A percentile compares a stretch with the other conserved stretches of the same genome.
Conservation (phyloP, 371 early-diverging fungal species). For the Mucor plumbeus region DNA sequence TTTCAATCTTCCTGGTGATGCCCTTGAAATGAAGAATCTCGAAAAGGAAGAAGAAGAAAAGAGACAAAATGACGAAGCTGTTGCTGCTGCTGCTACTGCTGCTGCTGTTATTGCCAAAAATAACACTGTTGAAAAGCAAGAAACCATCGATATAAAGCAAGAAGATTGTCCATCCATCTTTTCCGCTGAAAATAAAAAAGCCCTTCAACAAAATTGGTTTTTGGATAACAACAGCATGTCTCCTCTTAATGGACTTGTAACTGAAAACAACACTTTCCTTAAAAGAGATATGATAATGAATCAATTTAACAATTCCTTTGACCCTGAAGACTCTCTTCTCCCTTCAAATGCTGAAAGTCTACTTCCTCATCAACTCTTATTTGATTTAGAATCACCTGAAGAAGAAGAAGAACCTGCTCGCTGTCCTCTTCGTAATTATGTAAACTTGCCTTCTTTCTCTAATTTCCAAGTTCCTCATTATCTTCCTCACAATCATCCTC, state of each 20-base stretch:
- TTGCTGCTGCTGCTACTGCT: not conserved
- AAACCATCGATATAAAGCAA: not conserved
- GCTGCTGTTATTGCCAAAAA: not conserved
- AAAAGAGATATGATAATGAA: constrained; percentile 13
- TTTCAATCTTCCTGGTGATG: constrained; percentile 34
- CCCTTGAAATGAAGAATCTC: constrained; percentile 24
- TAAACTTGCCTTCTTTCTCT: constrained; percentile 24
- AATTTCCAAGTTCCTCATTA: constrained; percentile 16
- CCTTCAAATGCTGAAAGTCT: constrained; percentile 42
- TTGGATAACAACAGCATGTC: not conserved
- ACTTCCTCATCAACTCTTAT: constrained; percentile 41
- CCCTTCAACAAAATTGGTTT: constrained; percentile 22
- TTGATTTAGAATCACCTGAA: constrained; percentile 34
- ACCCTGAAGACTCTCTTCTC: constrained; percentile 27
- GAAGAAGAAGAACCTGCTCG: constrained; percentile 23
- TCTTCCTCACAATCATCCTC: constrained; percentile 6
- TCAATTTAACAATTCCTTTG: not conserved
- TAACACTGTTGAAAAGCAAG: not conserved
- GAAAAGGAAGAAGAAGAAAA: constrained; percentile 26
- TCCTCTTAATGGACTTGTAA: not conserved
- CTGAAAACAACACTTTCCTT: not conserved
- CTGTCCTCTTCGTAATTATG: constrained; percentile 30
- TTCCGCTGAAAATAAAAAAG: constrained; percentile 16
- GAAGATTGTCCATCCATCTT: constrained; percentile 21
- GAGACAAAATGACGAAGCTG: constrained; percentile 11